Evolutionary conservation across 2,329 filamentous ascomycete genomes (phyloP), one percentile per base, ranked within the genome.

Genomic region (Lachnellula willkommii): DNA sequence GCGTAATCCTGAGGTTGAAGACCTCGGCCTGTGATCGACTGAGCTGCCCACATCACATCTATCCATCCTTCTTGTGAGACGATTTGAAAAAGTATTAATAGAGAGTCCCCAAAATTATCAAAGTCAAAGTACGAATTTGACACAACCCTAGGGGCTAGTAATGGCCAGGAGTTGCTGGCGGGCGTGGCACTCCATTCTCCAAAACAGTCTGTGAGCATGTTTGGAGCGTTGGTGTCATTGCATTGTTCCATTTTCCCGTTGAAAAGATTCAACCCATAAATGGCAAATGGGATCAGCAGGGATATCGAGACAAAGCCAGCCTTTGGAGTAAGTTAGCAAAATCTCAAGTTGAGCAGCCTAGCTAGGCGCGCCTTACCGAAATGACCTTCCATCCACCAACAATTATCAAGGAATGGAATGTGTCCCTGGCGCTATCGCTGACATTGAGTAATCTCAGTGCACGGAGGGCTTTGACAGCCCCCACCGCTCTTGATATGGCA

Each of bases 41-140:
- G 89, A 1, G 86, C 87, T 36, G 83, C 81, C 75, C 89, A 92
- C 69, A 94, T 89, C n/a, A 96, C 90, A 70, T 96, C 91, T 11
- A 86, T 85, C 94, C 95, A 99, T 36, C 94, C 94, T 77, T 99
- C 95, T 72, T 99, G 94, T 52, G 93, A 97, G 43, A 97, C 93
- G 72, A 99, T 96, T 71, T 97, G 92, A 75, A 96, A 99, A 57
- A 99, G 88, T 59, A 95, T 95, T 75, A 97, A 97, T 36, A 99
- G 79, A 0, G 93, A 88, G 53, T 89, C 83, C n/a, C 88, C 89
- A 66, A 99, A 99, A 68, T 95, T 88, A 71, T 99, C 94, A 68
- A 99, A 99, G 70, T 88, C 88, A 73, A 88, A 97, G 68, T 84
- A 95, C 0, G 87, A 84, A 66, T 99, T 97, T 1, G 82, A 73